Evolutionary conservation across 2,329 filamentous ascomycete species (phyloP), one percentile per base, ranked within the genome.

Genomic region (Cercospora beticola): DNA sequence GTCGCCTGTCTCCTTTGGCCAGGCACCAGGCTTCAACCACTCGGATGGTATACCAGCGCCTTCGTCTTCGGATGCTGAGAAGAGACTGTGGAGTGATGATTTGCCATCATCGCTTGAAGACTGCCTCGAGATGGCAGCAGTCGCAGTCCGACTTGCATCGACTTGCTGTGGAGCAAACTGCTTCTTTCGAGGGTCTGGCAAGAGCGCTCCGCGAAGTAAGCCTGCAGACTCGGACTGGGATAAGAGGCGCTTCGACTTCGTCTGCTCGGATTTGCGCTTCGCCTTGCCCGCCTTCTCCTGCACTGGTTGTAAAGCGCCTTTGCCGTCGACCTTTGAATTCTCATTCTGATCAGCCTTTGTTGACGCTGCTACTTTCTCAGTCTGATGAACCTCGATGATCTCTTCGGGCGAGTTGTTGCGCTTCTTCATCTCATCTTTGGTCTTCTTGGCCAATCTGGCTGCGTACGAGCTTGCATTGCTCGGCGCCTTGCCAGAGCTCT

Each of bases 391-490:
- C 31, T 36, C 9, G 26, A 59, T 62, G 4, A 26, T 28, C 14
- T 40, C 21, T 7, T 31, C 59, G 18, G 36, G 59, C 33, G 33
- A 46, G 23, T 62, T 30, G 23, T 62, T 40, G 5, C 59, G 60
- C 18, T 30, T 26, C 62, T 33, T 33, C 31, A 57, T 14, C n/a
- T 64, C 23, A 4, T 31, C 21, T 28, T 54, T 64, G 18, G 43
- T 52, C 62, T 43, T 56, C 31, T 57, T 18, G 46, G 31, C 62
- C 21, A 49, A 28, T 33, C 36, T 49, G 16, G 18, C 28, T 49
- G 60, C 60, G 43, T 62, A 62, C 8, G 60, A 49, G 36, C 60
- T 62, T 16, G 60, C 60, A 21, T n/a, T 30, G 33, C 40, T 49
- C 21, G 60, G 14, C 14, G 36, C 40, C 12, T 43, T 62, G 23